A percentile compares a stretch with the other conserved stretches of the same genome.
These are phyloP conservation scores for Arabidopsis hybrid DNA, from an alignment of 441 rosid genomes.

Conservation along the genomic window DNA sequence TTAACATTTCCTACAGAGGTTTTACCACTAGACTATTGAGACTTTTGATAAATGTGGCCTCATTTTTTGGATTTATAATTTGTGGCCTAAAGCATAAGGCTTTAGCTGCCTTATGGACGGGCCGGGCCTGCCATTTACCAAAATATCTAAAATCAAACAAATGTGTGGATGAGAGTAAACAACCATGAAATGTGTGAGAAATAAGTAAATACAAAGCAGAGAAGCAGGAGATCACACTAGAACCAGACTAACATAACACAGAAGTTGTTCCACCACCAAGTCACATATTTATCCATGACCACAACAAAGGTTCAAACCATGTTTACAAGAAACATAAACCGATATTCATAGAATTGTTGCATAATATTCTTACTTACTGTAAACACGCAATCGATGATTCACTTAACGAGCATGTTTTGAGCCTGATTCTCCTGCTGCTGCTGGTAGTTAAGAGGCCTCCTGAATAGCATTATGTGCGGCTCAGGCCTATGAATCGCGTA, in stretches of 20 bases:
- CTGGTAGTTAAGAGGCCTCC: conserved; percentile 88
- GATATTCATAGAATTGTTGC: background rate
- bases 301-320: conserved; percentile 13
- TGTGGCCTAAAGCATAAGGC: too few relatives aligned
- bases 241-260: conserved; percentile 10
- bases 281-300: conserved; percentile 12
- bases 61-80: too few relatives aligned
- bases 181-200: background rate
- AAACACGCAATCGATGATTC: conserved; percentile 9
- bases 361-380: background rate
- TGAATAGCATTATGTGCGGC: conserved; percentile 96
- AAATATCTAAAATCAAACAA: background rate
- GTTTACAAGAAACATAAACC: conserved; percentile 44
- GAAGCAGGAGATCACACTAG: background rate
- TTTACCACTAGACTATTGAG: too few relatives aligned
- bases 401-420: conserved; percentile 59
- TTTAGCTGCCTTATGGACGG: too few relatives aligned
- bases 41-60: too few relatives aligned
- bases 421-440: conserved; percentile 89
- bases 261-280: background rate
- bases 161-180: background rate
- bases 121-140: background rate
- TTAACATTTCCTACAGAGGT: too few relatives aligned
- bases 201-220: background rate
- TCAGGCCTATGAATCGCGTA: conserved; percentile 96